Percentiles rank a stretch among this genome's conserved stretches.
Conservation (phyloP, 2,329 filamentous ascomycete species). For the Colletotrichum caudatum region DNA sequence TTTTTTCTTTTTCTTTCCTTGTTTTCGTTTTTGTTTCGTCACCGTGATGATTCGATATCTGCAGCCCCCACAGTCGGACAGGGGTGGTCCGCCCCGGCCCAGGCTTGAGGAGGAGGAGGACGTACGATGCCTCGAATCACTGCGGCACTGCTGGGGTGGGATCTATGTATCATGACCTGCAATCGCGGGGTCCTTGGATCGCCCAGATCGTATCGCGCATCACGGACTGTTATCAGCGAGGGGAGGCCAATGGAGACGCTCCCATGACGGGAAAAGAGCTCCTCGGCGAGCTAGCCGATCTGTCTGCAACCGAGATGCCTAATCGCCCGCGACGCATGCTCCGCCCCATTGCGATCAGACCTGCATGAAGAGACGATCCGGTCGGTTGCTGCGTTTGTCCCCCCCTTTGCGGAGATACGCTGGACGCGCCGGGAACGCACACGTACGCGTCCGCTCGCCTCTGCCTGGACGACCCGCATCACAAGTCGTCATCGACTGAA, state of each 20-base stretch:
- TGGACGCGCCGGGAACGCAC: neutral
- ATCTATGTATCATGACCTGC: neutral
- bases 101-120: too few relatives aligned
- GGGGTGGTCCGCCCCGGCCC: neutral
- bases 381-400: conserved; percentile 1
- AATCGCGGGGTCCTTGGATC: neutral
- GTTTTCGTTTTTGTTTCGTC: conserved; percentile 24
- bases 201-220: conserved; percentile 8
- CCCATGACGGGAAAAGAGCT: neutral
- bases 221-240: neutral
- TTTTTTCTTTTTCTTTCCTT: too few relatives aligned
- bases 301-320: conserved; percentile 12
- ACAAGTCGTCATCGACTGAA: neutral
- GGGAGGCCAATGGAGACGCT: neutral
- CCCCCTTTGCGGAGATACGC: neutral
- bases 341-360: conserved; percentile 17
- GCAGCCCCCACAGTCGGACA: neutral
- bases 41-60: conserved; percentile 15
- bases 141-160: too few relatives aligned
- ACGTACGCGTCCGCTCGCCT: neutral
- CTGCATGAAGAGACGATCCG: conserved; percentile 19
- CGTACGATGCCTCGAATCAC: neutral
- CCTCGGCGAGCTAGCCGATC: conserved; percentile 8
- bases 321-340: conserved; percentile 5
- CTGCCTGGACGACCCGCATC: neutral